These are phyloP conservation scores for Letharia lupina DNA, from an alignment of 495 filamentous ascomycete species.

Conservation along the genomic window DNA sequence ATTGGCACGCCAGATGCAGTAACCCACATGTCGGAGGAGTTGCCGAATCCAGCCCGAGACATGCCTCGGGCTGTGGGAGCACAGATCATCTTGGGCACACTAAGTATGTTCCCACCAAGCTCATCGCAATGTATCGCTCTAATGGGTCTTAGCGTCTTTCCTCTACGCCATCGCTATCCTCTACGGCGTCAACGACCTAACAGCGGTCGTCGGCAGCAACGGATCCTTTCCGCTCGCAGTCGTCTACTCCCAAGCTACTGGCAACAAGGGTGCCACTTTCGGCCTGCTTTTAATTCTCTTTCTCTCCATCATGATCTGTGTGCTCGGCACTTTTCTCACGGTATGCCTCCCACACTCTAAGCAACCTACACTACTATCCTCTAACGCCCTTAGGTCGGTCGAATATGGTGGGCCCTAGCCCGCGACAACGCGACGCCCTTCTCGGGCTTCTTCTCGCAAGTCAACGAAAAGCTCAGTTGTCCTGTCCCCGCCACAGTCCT, in stretches of 20 bases:
- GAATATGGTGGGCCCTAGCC: slow-evolving; percentile 78
- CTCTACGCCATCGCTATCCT: slow-evolving; percentile 46
- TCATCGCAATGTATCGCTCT: background rate
- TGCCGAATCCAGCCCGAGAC: slow-evolving; percentile 55
- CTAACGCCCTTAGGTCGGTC: slow-evolving; percentile 30
- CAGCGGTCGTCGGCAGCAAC: slow-evolving; percentile 32
- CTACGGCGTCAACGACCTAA: slow-evolving; percentile 41
- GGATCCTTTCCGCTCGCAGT: slow-evolving; percentile 64
- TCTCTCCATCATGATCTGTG: slow-evolving; percentile 43
- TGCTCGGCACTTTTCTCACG: slow-evolving; percentile 57
- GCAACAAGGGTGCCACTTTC: slow-evolving; percentile 49
- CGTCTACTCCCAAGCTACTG: slow-evolving; percentile 75
- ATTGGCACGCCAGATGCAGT: slow-evolving; percentile 73
- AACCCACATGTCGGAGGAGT: slow-evolving; percentile 75
- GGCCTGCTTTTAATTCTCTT: slow-evolving; percentile 58
- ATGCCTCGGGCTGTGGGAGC: slow-evolving; percentile 49
- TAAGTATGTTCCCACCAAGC: background rate
- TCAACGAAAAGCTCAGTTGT: slow-evolving; percentile 44
- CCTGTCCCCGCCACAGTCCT: slow-evolving; percentile 63
- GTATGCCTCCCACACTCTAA: slow-evolving; percentile 30
- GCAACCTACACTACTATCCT: background rate
- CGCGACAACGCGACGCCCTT: slow-evolving; percentile 56
- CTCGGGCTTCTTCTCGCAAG: slow-evolving; percentile 32
- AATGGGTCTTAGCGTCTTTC: slow-evolving; percentile 24
- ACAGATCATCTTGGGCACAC: slow-evolving; percentile 31